These are phyloP conservation scores for Suillus paluster DNA, from an alignment of 768 basidiomycete genomes.

Conservation along the genomic window DNA sequence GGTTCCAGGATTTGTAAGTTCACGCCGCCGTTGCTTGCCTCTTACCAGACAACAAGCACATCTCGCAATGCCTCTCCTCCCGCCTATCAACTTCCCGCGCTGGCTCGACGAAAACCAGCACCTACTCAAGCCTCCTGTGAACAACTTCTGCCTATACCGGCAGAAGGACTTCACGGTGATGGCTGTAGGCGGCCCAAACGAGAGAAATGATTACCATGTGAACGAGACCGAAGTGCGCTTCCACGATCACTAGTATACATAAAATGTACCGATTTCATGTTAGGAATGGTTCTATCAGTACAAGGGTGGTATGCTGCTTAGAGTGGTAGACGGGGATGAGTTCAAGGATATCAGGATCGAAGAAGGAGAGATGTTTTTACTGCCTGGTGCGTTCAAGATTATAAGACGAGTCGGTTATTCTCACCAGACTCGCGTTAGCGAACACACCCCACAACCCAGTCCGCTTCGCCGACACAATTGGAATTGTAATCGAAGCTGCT, in stretches of 20 bases:
- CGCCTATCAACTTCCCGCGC: constrained; percentile 86
- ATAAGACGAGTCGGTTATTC: constrained; percentile 4
- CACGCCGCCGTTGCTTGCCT: too few relatives aligned
- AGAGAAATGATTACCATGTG: constrained; percentile 91
- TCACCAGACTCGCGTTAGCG: constrained; percentile 46
- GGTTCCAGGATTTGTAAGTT: too few relatives aligned
- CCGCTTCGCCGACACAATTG: constrained; percentile 87
- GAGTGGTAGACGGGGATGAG: constrained; percentile 77
- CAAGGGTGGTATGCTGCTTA: constrained; percentile 90
- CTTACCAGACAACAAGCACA: background rate
- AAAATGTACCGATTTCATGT: background rate
- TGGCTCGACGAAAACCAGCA: constrained; percentile 87
- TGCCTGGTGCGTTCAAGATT: constrained; percentile 67
- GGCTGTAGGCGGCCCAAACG: constrained; percentile 95
- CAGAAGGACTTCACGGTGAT: constrained; percentile 92
- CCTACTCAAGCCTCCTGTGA: constrained; percentile 87
- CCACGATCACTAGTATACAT: background rate
- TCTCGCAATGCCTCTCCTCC: constrained; percentile 64
- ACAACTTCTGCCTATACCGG: constrained; percentile 84
- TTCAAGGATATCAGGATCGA: constrained; percentile 89
- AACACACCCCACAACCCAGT: constrained; percentile 98
- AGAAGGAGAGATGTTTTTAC: constrained; percentile 96
- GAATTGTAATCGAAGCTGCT: constrained; percentile 87
- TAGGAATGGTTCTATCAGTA: constrained; percentile 99
- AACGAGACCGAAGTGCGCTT: constrained; percentile 86